Evolutionary conservation across 352 stramenopile genomes (phyloP).

Genomic region (Phytopythium helicoides): DNA sequence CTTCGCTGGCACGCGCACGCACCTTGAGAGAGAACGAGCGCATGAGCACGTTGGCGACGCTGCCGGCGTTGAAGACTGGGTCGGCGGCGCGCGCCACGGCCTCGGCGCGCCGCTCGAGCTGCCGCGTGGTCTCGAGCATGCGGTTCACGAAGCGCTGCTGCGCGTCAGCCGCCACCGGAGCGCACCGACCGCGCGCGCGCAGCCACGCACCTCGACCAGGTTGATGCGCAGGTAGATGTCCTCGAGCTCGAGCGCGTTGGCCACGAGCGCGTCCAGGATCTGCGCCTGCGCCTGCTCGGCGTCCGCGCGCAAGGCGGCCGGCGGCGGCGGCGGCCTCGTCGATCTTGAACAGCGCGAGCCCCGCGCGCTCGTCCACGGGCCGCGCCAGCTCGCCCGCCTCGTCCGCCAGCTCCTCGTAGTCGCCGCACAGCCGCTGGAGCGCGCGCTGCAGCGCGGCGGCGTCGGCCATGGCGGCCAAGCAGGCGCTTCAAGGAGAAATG

Average conservation of each 20-base stretch:
- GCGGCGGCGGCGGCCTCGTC: conserved; percentile 60
- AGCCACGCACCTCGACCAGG: conserved; percentile 56
- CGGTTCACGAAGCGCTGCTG: conserved; percentile 56
- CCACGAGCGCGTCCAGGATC: conserved; percentile 52
- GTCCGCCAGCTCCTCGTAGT: conserved; percentile 74
- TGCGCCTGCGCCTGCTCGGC: conserved; percentile 41
- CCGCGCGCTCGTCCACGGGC: conserved; percentile 65
- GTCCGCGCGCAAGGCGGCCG: conserved; percentile 50
- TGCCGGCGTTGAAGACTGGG: conserved; percentile 57
- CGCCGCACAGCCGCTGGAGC: conserved; percentile 52
- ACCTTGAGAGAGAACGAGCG: conserved; percentile 75
- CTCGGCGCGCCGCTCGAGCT: conserved; percentile 67
- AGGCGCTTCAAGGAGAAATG: no score
- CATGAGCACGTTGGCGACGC: conserved; percentile 52
- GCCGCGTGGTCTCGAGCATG: conserved; percentile 50
- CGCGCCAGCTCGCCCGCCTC: conserved; percentile 54
- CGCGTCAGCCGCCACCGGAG: neutral
- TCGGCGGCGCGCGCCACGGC: conserved; percentile 43
- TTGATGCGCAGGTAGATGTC: conserved; percentile 77
- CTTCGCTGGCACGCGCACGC: neutral
- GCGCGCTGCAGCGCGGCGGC: conserved; percentile 33
- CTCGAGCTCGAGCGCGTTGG: conserved; percentile 73
- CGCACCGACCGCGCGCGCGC: neutral
- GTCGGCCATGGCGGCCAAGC: conserved; percentile 6
- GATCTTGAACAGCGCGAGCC: conserved; percentile 79